Evolutionary conservation across 768 basidiomycete genomes (phyloP).

Genomic region (Psilocybe sp.): DNA sequence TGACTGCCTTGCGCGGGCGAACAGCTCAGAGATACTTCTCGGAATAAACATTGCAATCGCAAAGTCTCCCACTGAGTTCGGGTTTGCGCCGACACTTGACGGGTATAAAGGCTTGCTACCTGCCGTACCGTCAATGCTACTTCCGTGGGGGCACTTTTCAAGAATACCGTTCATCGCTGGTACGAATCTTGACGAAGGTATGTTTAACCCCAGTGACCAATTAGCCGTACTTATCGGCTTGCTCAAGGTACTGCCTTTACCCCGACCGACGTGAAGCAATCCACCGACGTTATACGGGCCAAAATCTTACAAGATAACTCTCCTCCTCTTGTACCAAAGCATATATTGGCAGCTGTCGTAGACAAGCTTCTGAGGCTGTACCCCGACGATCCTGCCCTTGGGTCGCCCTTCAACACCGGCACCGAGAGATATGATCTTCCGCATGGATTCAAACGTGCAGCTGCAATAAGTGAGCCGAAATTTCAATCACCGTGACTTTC

Average conservation of each 20-base stretch:
- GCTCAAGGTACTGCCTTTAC: conserved; percentile 31
- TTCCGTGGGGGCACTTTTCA: conserved; percentile 6
- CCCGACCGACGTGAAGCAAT: conserved; percentile 16
- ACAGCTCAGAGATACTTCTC: neutral
- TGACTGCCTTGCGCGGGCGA: conserved; percentile 17
- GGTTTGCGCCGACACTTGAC: conserved; percentile 33
- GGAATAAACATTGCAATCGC: neutral
- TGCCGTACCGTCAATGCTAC: conserved; percentile 30
- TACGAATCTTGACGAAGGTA: conserved; percentile 41
- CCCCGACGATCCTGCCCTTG: conserved; percentile 34
- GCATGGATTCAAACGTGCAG: conserved; percentile 22
- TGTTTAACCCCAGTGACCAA: neutral
- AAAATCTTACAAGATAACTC: conserved; percentile 19
- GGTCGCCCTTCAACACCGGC: conserved; percentile 42
- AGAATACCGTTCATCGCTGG: conserved; percentile 39
- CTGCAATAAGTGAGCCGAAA: conserved; percentile 21
- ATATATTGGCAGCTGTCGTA: conserved; percentile 6
- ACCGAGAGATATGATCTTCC: conserved; percentile 36
- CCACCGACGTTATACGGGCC: conserved; percentile 17
- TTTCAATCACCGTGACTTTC: neutral
- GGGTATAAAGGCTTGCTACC: conserved; percentile 31
- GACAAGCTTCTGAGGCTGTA: conserved; percentile 30
- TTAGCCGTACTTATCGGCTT: neutral
- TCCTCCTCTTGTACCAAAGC: conserved; percentile 18
- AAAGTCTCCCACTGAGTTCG: neutral